Evolutionary conservation across 1,284 basidiomycete genomes (phyloP).

Genomic region (Tylopilus sp.): DNA sequence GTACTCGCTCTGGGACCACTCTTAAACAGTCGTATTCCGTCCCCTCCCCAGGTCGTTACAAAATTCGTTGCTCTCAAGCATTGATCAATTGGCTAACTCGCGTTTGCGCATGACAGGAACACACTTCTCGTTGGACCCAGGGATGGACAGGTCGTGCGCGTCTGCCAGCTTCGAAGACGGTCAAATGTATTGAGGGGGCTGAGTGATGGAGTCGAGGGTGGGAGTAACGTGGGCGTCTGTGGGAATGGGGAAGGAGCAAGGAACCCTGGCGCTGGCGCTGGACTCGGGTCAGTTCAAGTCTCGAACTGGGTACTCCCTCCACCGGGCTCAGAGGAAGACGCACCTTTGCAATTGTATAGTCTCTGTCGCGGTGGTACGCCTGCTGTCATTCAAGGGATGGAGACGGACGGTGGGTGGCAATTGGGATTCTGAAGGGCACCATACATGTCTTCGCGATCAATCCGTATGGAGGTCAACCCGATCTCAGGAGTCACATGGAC

Average conservation of each 20-base stretch:
- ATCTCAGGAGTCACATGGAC: slow-evolving; percentile 60
- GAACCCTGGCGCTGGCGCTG: slow-evolving; percentile 7
- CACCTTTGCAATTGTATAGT: slow-evolving; percentile 63
- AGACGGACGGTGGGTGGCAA: slow-evolving; percentile 69
- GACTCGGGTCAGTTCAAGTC: slow-evolving; percentile 4
- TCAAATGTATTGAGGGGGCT: slow-evolving; percentile 24
- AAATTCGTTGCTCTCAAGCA: slow-evolving; percentile 48
- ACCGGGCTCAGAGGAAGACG: slow-evolving; percentile 22
- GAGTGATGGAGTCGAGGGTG: neutral
- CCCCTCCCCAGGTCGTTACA: slow-evolving; percentile 37
- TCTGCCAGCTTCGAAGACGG: slow-evolving; percentile 51
- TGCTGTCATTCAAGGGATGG: slow-evolving; percentile 56
- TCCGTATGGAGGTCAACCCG: slow-evolving; percentile 69
- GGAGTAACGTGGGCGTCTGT: neutral
- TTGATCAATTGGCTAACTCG: slow-evolving; percentile 49
- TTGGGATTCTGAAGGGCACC: slow-evolving; percentile 61
- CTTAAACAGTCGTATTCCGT: slow-evolving; percentile 15
- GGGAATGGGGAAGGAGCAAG: slow-evolving; percentile 6
- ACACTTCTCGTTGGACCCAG: slow-evolving; percentile 52
- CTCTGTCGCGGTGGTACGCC: slow-evolving; percentile 69
- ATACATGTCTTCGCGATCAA: slow-evolving; percentile 75
- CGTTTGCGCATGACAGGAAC: slow-evolving; percentile 61
- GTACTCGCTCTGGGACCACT: slow-evolving; percentile 54
- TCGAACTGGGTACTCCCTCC: slow-evolving; percentile 1
- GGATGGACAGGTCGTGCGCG: slow-evolving; percentile 58